phyloP scores from a whole-genome alignment of 345 rosid species.

The Anastatica hierochuntica region DNA sequence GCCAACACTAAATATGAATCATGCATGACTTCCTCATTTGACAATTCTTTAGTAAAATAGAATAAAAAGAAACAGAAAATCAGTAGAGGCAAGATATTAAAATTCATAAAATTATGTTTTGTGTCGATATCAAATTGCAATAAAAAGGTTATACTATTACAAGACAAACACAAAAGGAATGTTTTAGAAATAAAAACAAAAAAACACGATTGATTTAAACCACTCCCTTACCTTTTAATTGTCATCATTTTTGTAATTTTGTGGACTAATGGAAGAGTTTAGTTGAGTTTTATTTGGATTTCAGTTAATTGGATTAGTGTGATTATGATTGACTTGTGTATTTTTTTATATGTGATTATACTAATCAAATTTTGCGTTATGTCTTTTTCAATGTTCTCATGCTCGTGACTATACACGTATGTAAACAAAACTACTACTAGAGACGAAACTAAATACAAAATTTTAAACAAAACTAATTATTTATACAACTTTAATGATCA shows the following conservation, averaged over 20 bases:
- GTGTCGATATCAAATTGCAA: slow-evolving; percentile 2
- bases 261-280: slow-evolving; percentile 26
- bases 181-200: slow-evolving; percentile 7
- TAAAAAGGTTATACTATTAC: slow-evolving; percentile 12
- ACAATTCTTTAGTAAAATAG: too few relatives aligned
- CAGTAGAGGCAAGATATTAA: too few relatives aligned
- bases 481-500: too few relatives aligned
- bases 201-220: slow-evolving; percentile 17
- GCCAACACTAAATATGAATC: too few relatives aligned
- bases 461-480: too few relatives aligned
- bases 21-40: too few relatives aligned
- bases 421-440: background rate
- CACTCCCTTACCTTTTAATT: slow-evolving; percentile 29
- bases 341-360: slow-evolving; percentile 3
- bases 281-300: slow-evolving; percentile 22
- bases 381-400: slow-evolving; percentile 2
- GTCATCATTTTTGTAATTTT: slow-evolving; percentile 26
- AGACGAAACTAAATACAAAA: slow-evolving; percentile 1
- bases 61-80: too few relatives aligned
- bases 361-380: slow-evolving; percentile 16
- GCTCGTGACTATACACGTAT: background rate
- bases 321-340: slow-evolving; percentile 4
- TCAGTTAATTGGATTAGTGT: slow-evolving; percentile 20
- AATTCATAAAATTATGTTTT: too few relatives aligned
- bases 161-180: slow-evolving; percentile 26